Evolutionary conservation across 257 asterid genomes (phyloP).

Genomic region (Nicotiana tabacum): DNA sequence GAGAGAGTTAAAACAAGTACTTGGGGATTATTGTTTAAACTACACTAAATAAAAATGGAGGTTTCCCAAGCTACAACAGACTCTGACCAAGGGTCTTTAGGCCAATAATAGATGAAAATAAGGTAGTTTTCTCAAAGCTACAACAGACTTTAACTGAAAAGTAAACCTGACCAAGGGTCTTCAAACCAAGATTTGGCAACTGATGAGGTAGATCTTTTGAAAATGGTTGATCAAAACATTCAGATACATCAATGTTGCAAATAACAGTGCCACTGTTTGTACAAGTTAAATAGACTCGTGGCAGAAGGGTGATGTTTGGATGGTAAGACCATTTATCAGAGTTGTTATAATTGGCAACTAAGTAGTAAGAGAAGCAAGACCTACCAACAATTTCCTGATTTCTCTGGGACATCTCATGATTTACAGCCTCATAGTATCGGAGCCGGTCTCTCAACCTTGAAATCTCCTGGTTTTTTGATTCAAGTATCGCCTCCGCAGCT

Average conservation of each 20-base stretch:
- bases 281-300: neutral
- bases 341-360: neutral
- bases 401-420: constrained; percentile 88
- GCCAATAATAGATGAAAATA: neutral
- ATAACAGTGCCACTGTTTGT: neutral
- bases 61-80: neutral
- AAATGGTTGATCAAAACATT: neutral
- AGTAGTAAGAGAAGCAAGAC: constrained; percentile 14
- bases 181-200: neutral
- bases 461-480: constrained; percentile 75
- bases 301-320: neutral
- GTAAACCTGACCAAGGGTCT: neutral
- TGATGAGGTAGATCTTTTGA: neutral
- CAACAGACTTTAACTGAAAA: neutral
- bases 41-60: neutral
- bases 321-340: neutral
- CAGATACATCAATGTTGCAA: neutral
- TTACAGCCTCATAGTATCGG: constrained; percentile 79
- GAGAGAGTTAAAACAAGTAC: neutral
- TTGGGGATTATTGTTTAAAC: neutral
- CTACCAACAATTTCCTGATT: constrained; percentile 72
- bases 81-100: neutral
- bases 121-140: neutral
- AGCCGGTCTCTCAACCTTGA: constrained; percentile 60
- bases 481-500: constrained; percentile 45